Evolutionary conservation across 1,284 basidiomycete species (phyloP), one percentile per base, ranked within the genome.

Genomic region (Trametes polyzona): DNA sequence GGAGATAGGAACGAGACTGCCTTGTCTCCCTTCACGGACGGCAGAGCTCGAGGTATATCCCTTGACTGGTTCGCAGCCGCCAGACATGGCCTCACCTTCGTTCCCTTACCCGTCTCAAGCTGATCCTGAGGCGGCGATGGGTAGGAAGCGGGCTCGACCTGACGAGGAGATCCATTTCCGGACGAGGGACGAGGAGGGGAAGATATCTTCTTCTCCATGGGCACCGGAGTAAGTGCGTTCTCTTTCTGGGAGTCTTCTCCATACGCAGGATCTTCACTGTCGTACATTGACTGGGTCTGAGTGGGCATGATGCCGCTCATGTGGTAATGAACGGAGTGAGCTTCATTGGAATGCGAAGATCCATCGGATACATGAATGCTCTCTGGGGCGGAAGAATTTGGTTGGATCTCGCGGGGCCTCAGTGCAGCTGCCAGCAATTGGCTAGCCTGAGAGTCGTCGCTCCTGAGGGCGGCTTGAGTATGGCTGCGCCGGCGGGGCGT

Each of bases 221-320:
- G n/a, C n/a, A 51, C 41, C 19, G 62, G 59, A 1, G 66, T 55
- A 40, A 65, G 71, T 12, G 77, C 69, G 58, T 80, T 82, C 70
- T 84, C 83, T 67, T 82, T 82, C 64, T 81, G 81, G 3, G 80
- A 82, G 36, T 76, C 76, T 50, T 74, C 74, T 26, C 65, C 67
- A 21, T 55, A 58, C 21, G 69, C 65, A 33, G 69, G 63, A 12
- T 73, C 71, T 12, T 76, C 41, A 14, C 62, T 52, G 12, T 43
- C 72, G 32, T 69, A 64, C 56, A 80, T 76, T 1, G 77, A 76
- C 60, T 86, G 79, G 1, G 80, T 78, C 63, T 85, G 80, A 0
- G 81, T 82, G 11, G 70, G 65, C 8, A 78, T 81, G 14, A 87
- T 73, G 9, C 80, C 83, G 56, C 82, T 78, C 54, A 83, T 76